phyloP scores from a whole-genome alignment of 164 flowering plant species.

The Amborella trichopoda region DNA sequence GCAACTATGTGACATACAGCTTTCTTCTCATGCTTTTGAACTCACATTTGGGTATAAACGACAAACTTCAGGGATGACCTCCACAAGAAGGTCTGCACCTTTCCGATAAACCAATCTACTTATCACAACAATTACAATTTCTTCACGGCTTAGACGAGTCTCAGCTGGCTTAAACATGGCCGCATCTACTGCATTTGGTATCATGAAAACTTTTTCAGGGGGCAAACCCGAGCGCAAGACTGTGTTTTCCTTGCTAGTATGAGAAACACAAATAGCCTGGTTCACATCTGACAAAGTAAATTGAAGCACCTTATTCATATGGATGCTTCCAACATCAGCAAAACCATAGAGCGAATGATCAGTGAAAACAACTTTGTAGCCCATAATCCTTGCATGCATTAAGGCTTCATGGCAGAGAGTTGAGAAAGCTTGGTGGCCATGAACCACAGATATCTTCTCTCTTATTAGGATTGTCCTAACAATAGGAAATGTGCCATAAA shows the following conservation, averaged over 20 bases:
- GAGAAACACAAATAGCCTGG: constrained; percentile 97
- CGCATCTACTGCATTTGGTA: constrained; percentile 98
- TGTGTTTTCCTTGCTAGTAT: constrained; percentile 97
- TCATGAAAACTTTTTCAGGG: constrained; percentile 78
- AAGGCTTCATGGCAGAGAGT: constrained; percentile 95
- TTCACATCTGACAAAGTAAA: constrained; percentile 88
- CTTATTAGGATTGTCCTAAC: constrained; percentile 71
- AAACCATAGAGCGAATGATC: constrained; percentile 97
- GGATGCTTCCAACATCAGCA: constrained; percentile 92
- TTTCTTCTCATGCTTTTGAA: too few species aligned
- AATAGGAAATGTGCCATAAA: constrained; percentile 87
- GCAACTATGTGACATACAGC: too few species aligned
- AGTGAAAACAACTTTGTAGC: constrained; percentile 82
- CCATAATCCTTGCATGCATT: constrained; percentile 98
- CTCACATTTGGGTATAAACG: constrained; percentile 72
- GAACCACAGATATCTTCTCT: constrained; percentile 72
- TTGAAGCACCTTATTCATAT: constrained; percentile 94
- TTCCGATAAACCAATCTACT: constrained; percentile 93
- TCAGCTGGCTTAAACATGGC: constrained; percentile 91
- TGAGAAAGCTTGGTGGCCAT: constrained; percentile 97
- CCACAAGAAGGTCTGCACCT: constrained; percentile 95
- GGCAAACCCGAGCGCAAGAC: constrained; percentile 80
- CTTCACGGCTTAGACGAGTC: constrained; percentile 31
- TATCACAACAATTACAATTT: constrained; percentile 80
- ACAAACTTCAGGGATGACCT: constrained; percentile 95